Base-by-base conservation (phyloP, 768 basidiomycete species). In the Calvatia gigantea region DNA sequence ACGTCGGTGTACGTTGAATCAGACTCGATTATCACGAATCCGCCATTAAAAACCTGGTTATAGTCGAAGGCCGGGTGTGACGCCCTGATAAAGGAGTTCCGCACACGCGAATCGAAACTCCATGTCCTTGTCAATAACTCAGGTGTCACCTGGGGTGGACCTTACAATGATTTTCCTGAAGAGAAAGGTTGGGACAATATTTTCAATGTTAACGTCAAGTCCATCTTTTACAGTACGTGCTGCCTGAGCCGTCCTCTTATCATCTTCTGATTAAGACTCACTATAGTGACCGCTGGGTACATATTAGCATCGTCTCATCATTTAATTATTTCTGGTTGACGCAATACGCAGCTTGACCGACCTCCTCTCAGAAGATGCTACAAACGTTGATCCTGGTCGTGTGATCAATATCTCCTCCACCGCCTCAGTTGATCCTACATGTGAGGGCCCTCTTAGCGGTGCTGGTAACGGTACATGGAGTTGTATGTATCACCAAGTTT, bases 41-140 rank as follows among this genome's bases (percentile, higher is more conserved):
- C 29, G 45, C 37, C 5, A 21, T 19, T 37, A 27, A 41, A 44
- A 11, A 11, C 5, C 19, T 21, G 23, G 51, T 6, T 48, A 23
- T 42, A 91, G 88, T 83, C 79, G 27, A 91, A 85, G 71, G 84
- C 86, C 0, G 92, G 93, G 5, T 91, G 90, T 62, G 83, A 94
- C 51, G 78, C 79, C 0, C 79, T 94, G 59, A 81, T 85, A 42
- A 69, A 73, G 2, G 82, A 85, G 50, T 82, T 94, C 68, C 84
- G 84, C 60, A 78, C 81, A 60, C 81, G 80, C 50, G 90, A 91
- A 67, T 69, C 66, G 57, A 90, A 86, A 59, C 75, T 95, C 0
- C 87, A 94, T 61, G 85, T 94, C 49, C 80, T 94, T 5, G 81
- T 94, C 41, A 93, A 91, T 69, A 93, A 92, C 69, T 87, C 87